Conservation (phyloP, 805 yeast genomes). For the Clavispora phyllophila region DNA sequence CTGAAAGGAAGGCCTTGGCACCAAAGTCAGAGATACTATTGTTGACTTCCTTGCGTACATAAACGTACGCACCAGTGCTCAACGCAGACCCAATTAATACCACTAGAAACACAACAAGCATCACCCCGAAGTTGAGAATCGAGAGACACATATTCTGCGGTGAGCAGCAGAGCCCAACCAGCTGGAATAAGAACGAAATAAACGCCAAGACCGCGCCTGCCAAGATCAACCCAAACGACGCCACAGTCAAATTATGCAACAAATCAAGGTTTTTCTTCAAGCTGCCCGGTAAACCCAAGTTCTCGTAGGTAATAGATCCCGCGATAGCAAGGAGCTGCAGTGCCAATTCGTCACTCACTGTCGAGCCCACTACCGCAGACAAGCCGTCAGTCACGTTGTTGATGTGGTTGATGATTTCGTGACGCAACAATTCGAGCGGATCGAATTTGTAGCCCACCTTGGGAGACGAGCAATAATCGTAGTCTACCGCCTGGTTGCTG, state of each 20-base stretch:
- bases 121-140: constrained; percentile 40
- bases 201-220: constrained; percentile 31
- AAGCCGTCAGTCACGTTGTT: constrained; percentile 19
- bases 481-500: constrained; percentile 26
- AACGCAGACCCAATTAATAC: constrained; percentile 46
- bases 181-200: constrained; percentile 46
- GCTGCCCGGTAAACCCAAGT: constrained; percentile 49
- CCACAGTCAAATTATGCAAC: constrained; percentile 45
- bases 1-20: constrained; percentile 46
- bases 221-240: constrained; percentile 47
- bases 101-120: constrained; percentile 41
- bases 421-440: constrained; percentile 36
- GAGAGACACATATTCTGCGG: constrained; percentile 43
- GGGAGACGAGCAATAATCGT: constrained; percentile 51
- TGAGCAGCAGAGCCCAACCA: constrained; percentile 35
- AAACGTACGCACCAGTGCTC: constrained; percentile 57
- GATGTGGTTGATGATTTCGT: constrained; percentile 28
- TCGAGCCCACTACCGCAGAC: constrained; percentile 4
- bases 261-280: constrained; percentile 42
- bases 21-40: constrained; percentile 47
- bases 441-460: constrained; percentile 53
- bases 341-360: neutral
- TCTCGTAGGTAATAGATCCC: constrained; percentile 19
- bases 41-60: constrained; percentile 48
- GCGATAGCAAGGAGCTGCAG: constrained; percentile 10